A percentile compares a stretch with the other conserved stretches of the same genome.
Conservation (phyloP, 306 rosid species). For the Parietaria judaica region DNA sequence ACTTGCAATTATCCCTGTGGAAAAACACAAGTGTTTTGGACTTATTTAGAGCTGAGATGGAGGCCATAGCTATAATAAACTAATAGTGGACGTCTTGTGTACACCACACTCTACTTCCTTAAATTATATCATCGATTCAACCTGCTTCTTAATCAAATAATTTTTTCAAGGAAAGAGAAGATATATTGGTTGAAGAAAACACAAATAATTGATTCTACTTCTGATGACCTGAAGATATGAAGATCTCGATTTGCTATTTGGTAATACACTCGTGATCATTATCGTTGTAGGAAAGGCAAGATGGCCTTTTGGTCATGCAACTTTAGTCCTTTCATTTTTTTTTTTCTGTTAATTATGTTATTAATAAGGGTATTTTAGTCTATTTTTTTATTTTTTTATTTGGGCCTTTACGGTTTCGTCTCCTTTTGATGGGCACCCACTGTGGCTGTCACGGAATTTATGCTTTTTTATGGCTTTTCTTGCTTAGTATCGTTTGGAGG, state of each 20-base stretch:
- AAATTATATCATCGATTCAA: conserved; percentile 16
- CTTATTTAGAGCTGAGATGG: conserved; percentile 3
- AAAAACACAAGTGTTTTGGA: conserved; percentile 5
- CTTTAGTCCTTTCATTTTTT: too few relatives aligned
- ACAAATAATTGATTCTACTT: conserved; percentile 18
- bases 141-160: conserved; percentile 8
- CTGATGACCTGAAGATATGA: conserved; percentile 22
- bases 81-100: conserved; percentile 2
- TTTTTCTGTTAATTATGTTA: too few relatives aligned
- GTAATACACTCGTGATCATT: conserved; percentile 1
- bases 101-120: conserved; percentile 3
- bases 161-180: conserved; percentile 13
- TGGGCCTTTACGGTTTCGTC: too few relatives aligned
- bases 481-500: too few relatives aligned
- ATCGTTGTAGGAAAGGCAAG: conserved; percentile 11
- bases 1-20: too few relatives aligned
- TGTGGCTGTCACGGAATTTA: too few relatives aligned
- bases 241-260: conserved; percentile 24
- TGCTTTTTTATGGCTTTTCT: too few relatives aligned
- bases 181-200: conserved; percentile 27
- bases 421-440: too few relatives aligned
- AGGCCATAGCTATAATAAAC: neutral
- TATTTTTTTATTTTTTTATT: too few relatives aligned
- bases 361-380: too few relatives aligned
- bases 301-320: too few relatives aligned